Evolutionary conservation across 2,329 filamentous ascomycete species (phyloP).

Genomic region (Phialemoniopsis sp.): DNA sequence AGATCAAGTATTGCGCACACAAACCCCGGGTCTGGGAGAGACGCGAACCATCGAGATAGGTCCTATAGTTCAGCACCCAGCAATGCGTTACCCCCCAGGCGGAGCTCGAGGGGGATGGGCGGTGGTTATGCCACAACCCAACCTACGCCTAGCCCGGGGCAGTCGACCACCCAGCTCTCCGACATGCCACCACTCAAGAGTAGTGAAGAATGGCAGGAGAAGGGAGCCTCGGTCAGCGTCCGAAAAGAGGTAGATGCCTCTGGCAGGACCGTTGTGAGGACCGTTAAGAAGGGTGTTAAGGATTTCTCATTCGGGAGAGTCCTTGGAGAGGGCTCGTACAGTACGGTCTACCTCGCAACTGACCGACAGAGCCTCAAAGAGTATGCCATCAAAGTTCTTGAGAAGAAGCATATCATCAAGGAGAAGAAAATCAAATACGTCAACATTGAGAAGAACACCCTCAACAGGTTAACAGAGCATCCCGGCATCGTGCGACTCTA

Average conservation of each 20-base stretch:
- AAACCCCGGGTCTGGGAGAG: slow-evolving; percentile 59
- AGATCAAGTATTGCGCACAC: slow-evolving; percentile 56
- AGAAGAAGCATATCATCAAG: slow-evolving; percentile 99
- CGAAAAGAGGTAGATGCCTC: slow-evolving; percentile 81
- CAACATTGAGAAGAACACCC: slow-evolving; percentile 97
- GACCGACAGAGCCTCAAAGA: slow-evolving; percentile 93
- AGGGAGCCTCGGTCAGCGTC: slow-evolving; percentile 81
- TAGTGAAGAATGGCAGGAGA: slow-evolving; percentile 94
- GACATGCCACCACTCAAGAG: slow-evolving; percentile 46
- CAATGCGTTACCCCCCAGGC: slow-evolving; percentile 60
- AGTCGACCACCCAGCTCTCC: slow-evolving; percentile 24
- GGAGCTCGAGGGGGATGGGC: slow-evolving; percentile 69
- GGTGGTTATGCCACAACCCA: slow-evolving; percentile 45
- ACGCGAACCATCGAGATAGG: slow-evolving; percentile 45
- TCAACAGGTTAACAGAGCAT: slow-evolving; percentile 94
- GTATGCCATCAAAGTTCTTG: slow-evolving; percentile 96
- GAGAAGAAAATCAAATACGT: slow-evolving; percentile 99
- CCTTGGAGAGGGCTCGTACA: slow-evolving; percentile 95
- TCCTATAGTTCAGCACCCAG: slow-evolving; percentile 37
- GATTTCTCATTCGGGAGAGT: slow-evolving; percentile 93
- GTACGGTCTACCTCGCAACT: slow-evolving; percentile 87
- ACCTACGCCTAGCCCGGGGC: slow-evolving; percentile 35
- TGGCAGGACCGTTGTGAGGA: slow-evolving; percentile 75
- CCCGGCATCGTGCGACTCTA: slow-evolving; percentile 95
- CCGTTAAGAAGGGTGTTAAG: slow-evolving; percentile 94